Evolutionary conservation across 1,284 basidiomycete species (phyloP), one percentile per base, ranked within the genome.

Genomic region (Flammula alnicola): DNA sequence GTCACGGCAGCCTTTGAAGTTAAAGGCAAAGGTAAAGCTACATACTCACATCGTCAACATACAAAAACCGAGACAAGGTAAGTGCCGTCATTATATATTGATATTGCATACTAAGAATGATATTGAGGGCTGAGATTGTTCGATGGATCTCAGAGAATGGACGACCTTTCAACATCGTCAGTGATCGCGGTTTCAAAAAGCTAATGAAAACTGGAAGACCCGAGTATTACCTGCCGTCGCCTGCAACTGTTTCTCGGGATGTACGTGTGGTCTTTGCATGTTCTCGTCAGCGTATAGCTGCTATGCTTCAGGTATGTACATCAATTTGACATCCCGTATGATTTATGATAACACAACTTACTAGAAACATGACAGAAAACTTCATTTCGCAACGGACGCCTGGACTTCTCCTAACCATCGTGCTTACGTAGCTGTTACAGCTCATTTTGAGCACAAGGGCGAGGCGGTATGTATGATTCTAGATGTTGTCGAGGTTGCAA

Each of bases 261-360:
- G 41, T 43, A 10, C 31, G 30, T 4, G 12, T 16, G 9, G 41
- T 43, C 3, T 43, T 44, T 22, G 17, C 10, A 2, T 10, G 19
- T 7, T 12, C 9, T 16, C 43, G 19, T 11, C 12, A 44, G 27
- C 11, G 43, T 6, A 44, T 44, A 10, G 43, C 43, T 23, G 35
- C 33, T n/a, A 44, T 44, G 43, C 43, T 44, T 22, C 43, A 36
- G 55, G 62, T n/a, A n/a, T n/a, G n/a, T n/a, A n/a, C n/a, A n/a
- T n/a, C n/a, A n/a, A n/a, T n/a, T n/a, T n/a, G n/a, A n/a, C n/a
- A n/a, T n/a, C n/a, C 19, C n/a, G n/a, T n/a, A n/a, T n/a, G n/a
- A n/a, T n/a, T n/a, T n/a, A n/a, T n/a, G n/a, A n/a, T n/a, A n/a
- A n/a, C n/a, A n/a, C n/a, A n/a, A n/a, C n/a, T n/a, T n/a, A n/a